phyloP scores from a whole-genome alignment of 2,329 filamentous ascomycete species.

The Trichoderma afroharzianum region DNA sequence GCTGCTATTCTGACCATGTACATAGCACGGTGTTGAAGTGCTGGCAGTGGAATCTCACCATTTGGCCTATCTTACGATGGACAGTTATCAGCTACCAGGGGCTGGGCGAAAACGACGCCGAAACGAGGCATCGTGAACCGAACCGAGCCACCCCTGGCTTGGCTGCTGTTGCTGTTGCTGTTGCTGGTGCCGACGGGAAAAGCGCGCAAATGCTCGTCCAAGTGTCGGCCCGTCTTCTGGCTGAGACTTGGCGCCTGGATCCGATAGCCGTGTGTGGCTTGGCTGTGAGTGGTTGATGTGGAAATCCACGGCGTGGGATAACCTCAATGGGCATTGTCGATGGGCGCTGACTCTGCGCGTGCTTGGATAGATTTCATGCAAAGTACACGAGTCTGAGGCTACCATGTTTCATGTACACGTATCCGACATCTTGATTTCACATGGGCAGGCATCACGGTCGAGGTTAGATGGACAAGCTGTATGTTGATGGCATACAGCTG shows the following conservation, averaged over 20 bases:
- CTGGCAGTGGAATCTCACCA: background rate
- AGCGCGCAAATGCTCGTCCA: slow-evolving; percentile 11
- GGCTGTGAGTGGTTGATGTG: background rate
- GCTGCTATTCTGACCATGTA: background rate
- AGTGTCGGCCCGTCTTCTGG: slow-evolving; percentile 15
- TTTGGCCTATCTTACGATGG: background rate
- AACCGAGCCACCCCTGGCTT: background rate
- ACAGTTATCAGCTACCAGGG: background rate
- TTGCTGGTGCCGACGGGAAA: slow-evolving; percentile 5
- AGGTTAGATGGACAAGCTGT: background rate
- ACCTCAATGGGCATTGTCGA: background rate
- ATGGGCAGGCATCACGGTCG: background rate
- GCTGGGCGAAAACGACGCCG: background rate
- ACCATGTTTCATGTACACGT: background rate
- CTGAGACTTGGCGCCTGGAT: slow-evolving; percentile 14
- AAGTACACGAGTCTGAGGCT: background rate
- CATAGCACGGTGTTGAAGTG: background rate
- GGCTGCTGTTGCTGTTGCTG: background rate
- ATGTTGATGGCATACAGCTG: background rate
- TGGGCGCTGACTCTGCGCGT: background rate
- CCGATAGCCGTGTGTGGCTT: background rate
- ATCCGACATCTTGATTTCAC: background rate
- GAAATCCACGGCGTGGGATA: background rate
- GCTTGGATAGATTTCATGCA: background rate
- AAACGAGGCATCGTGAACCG: slow-evolving; percentile 6